phyloP scores from a whole-genome alignment of 2,329 filamentous ascomycete species.

The Exophiala oligosperma region DNA sequence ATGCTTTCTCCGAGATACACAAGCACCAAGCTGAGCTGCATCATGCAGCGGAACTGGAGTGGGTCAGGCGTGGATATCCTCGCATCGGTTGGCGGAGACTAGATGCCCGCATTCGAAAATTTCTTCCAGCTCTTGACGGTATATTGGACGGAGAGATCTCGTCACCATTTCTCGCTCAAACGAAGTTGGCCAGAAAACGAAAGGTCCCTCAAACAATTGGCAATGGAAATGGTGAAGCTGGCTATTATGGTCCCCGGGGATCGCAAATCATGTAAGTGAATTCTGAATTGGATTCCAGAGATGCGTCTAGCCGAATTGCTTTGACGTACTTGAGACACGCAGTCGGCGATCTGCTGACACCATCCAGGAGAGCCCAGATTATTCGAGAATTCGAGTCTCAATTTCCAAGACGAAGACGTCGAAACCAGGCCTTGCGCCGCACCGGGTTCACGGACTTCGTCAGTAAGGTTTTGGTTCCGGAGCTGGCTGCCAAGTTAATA shows the following conservation, averaged over 20 bases:
- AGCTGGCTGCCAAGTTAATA: not conserved
- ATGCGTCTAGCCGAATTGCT: not conserved
- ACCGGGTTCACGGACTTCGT: not conserved
- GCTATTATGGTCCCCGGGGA: not conserved
- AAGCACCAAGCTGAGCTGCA: not conserved
- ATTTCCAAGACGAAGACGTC: not conserved
- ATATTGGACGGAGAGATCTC: not conserved
- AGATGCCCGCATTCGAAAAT: not conserved
- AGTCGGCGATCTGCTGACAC: not conserved
- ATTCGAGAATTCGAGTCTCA: not conserved
- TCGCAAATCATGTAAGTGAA: not conserved
- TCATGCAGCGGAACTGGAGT: not conserved
- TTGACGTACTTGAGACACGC: not conserved
- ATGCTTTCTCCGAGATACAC: not conserved
- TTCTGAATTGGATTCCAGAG: not conserved
- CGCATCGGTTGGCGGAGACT: not conserved
- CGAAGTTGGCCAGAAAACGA: not conserved
- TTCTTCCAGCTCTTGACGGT: not conserved
- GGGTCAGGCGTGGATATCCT: not conserved
- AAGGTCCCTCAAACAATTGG: not conserved
- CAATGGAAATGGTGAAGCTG: not conserved
- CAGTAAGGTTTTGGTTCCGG: not conserved
- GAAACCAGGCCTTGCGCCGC: not conserved
- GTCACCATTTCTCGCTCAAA: not conserved
- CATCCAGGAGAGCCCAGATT: not conserved